A percentile compares a stretch with the other conserved stretches of the same genome.
Evolutionary conservation across 371 early-diverging fungal species (phyloP).

Genomic region (Syncephalis plumigaleata): DNA sequence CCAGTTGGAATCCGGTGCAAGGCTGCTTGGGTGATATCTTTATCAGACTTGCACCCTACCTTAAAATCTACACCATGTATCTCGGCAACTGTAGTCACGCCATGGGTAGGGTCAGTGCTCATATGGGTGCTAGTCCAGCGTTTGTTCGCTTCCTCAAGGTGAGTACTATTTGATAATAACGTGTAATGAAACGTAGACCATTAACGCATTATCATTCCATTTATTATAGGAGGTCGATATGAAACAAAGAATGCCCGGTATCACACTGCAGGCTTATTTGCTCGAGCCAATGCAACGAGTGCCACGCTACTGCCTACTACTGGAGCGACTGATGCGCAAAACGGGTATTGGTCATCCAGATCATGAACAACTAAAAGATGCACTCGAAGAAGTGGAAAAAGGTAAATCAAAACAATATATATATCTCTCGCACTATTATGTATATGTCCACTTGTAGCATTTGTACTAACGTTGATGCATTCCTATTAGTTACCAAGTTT

Average conservation of each 20-base stretch:
- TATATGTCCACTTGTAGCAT: no score
- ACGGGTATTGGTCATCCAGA: constrained; percentile 47
- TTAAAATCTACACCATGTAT: constrained; percentile 51
- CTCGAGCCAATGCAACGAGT: not conserved
- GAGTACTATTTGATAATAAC: no score
- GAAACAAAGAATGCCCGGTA: no score
- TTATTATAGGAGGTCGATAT: no score
- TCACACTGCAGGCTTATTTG: not conserved
- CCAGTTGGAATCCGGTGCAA: constrained; percentile 24
- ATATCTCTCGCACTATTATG: no score
- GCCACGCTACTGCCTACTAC: constrained; percentile 46
- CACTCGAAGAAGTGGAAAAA: constrained; percentile 29
- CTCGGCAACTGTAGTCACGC: constrained; percentile 22
- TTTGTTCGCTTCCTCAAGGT: constrained; percentile 22
- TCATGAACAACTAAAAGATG: constrained; percentile 23
- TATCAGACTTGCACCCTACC: constrained; percentile 30
- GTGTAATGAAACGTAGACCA: no score
- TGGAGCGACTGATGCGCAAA: constrained; percentile 41
- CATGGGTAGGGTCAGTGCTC: constrained; percentile 14
- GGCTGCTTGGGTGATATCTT: constrained; percentile 51
- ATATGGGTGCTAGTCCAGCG: constrained; percentile 14
- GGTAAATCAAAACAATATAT: constrained; percentile 20
- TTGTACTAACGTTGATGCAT: not conserved
- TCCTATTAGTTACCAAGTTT: constrained; percentile 18
- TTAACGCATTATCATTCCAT: no score